Percentiles rank a stretch among this genome's conserved stretches.
phyloP scores from a whole-genome alignment of 768 basidiomycete genomes.

The Sistotremastrum suecicum region DNA sequence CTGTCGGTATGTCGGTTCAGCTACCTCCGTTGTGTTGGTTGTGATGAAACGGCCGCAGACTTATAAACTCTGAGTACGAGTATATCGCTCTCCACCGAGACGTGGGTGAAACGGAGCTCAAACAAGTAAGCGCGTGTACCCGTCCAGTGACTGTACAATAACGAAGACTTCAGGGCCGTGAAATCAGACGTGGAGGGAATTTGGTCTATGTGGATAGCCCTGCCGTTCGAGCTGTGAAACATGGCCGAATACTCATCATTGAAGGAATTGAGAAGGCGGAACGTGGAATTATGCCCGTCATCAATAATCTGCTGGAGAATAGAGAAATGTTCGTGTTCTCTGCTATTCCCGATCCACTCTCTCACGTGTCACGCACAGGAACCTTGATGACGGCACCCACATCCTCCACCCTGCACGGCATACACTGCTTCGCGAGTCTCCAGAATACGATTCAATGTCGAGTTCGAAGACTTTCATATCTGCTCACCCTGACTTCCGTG shows the following conservation, averaged over 20 bases:
- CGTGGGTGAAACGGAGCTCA: constrained; percentile 59
- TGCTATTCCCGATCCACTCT: background rate
- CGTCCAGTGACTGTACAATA: background rate
- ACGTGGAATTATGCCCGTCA: constrained; percentile 57
- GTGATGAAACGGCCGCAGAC: background rate
- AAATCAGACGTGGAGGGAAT: constrained; percentile 46
- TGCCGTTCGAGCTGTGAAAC: constrained; percentile 50
- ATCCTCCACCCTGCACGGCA: constrained; percentile 52
- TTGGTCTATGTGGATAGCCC: constrained; percentile 57
- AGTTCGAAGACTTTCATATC: constrained; percentile 39
- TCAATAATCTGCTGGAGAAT: constrained; percentile 58
- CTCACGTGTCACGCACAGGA: constrained; percentile 22
- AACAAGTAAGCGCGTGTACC: constrained; percentile 28
- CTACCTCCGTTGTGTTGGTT: background rate
- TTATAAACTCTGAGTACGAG: constrained; percentile 57
- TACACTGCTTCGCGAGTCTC: constrained; percentile 23
- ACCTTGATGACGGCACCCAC: constrained; percentile 56
- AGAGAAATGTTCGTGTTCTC: constrained; percentile 41
- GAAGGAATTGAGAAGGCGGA: constrained; percentile 65
- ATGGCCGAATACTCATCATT: constrained; percentile 48
- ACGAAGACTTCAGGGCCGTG: constrained; percentile 29
- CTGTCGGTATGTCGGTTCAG: constrained; percentile 29
- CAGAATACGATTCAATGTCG: constrained; percentile 6
- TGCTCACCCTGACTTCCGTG: constrained; percentile 53
- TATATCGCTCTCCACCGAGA: constrained; percentile 54